These are phyloP conservation scores for Orbilia brochopaga DNA, from an alignment of 2,329 filamentous ascomycete genomes.

Conservation along the genomic window DNA sequence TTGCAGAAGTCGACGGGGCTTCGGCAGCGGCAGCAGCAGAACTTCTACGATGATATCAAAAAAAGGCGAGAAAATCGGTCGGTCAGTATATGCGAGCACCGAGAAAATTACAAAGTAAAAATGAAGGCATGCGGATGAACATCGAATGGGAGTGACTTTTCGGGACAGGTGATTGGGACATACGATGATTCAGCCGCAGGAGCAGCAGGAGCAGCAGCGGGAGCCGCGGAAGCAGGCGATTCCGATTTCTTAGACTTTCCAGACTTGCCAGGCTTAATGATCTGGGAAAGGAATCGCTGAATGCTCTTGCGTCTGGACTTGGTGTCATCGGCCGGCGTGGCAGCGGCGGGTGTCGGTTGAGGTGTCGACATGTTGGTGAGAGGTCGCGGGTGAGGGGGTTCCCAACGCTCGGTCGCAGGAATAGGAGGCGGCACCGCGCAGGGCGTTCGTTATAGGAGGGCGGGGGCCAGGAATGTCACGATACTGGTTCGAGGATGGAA, in stretches of 20 bases:
- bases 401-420: conserved; percentile 1
- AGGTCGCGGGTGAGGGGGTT: not conserved
- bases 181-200: conserved; percentile 18
- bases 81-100: not conserved
- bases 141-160: not conserved
- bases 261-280: conserved; percentile 21
- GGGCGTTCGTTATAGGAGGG: not conserved
- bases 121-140: not conserved
- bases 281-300: conserved; percentile 32
- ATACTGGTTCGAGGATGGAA: not conserved
- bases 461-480: not conserved
- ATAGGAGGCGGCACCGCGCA: not conserved
- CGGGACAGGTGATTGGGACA: conserved; percentile 1
- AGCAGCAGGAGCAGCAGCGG: conserved; percentile 6
- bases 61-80: not conserved
- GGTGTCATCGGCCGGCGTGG: conserved; percentile 18
- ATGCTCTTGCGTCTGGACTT: conserved; percentile 39
- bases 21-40: conserved; percentile 7
- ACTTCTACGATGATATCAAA: too few species aligned
- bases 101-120: not conserved
- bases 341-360: conserved; percentile 16
- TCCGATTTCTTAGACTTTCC: conserved; percentile 15
- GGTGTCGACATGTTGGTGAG: conserved; percentile 34
- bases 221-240: not conserved
- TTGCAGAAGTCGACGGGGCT: conserved; percentile 5